These are phyloP conservation scores for Neospermospora avenae DNA, from an alignment of 2,329 filamentous ascomycete genomes.

Conservation along the genomic window DNA sequence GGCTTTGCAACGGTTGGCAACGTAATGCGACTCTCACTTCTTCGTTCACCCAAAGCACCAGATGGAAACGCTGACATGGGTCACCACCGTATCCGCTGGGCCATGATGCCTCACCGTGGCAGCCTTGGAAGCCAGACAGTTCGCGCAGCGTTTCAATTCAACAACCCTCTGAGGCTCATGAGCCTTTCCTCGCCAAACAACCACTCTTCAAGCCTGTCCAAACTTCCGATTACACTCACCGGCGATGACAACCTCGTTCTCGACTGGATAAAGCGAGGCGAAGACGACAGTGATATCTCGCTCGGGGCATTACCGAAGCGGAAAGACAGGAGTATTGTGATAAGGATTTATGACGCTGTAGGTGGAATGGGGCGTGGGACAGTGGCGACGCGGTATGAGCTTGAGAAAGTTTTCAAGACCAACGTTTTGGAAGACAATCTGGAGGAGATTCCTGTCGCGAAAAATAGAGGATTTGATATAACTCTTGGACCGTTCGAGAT, in stretches of 20 bases:
- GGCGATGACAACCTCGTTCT: conserved; percentile 69
- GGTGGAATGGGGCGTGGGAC: conserved; percentile 75
- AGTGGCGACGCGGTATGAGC: conserved; percentile 62
- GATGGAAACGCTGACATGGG: conserved; percentile 96
- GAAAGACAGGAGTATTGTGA: conserved; percentile 72
- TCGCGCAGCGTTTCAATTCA: conserved; percentile 84
- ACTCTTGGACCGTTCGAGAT: conserved; percentile 79
- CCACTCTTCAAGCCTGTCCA: conserved; percentile 39
- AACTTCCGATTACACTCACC: conserved; percentile 60
- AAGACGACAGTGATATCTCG: conserved; percentile 75
- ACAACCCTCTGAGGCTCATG: conserved; percentile 67
- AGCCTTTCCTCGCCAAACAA: conserved; percentile 35
- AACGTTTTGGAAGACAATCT: conserved; percentile 88
- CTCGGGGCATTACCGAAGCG: conserved; percentile 59
- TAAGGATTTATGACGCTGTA: conserved; percentile 84
- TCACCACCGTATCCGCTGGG: conserved; percentile 80
- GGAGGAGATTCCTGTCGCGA: conserved; percentile 51
- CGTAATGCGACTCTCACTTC: conserved; percentile 82
- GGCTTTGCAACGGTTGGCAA: conserved; percentile 92
- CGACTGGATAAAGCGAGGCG: conserved; percentile 90
- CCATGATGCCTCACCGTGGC: conserved; percentile 81
- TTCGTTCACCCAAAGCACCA: conserved; percentile 89
- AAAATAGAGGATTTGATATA: conserved; percentile 53
- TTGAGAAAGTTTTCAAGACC: conserved; percentile 76
- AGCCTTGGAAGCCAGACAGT: conserved; percentile 70